phyloP scores from a whole-genome alignment of 2,329 filamentous ascomycete species.

The Paecilomyces sp. region DNA sequence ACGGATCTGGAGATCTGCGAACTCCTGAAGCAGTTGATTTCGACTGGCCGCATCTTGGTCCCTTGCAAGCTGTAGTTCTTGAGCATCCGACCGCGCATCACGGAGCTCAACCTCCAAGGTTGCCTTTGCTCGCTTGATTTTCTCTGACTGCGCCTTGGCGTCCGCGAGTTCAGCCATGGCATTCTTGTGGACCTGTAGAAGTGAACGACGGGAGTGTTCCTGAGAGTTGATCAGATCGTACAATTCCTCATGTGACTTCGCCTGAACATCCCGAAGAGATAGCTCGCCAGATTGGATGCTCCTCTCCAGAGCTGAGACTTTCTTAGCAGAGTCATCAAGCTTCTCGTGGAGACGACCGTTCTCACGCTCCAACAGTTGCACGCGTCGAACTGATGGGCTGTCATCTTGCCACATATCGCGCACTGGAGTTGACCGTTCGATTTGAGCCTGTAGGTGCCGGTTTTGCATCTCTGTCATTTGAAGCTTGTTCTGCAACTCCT shows the following conservation, averaged over 20 bases:
- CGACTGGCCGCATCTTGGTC: conserved; percentile 87
- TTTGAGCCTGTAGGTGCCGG: conserved; percentile 79
- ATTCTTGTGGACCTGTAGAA: conserved; percentile 79
- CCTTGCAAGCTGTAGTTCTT: conserved; percentile 68
- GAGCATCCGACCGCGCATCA: conserved; percentile 73
- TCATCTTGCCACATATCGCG: conserved; percentile 62
- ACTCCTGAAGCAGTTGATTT: conserved; percentile 82
- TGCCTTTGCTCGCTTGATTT: conserved; percentile 72
- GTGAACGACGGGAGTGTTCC: conserved; percentile 74
- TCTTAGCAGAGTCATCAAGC: conserved; percentile 88
- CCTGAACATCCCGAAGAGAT: conserved; percentile 82
- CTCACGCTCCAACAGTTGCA: conserved; percentile 86
- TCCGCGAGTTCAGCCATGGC: conserved; percentile 79
- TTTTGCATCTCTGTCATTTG: conserved; percentile 95
- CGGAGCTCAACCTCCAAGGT: conserved; percentile 79
- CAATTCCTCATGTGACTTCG: conserved; percentile 88
- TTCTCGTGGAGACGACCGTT: conserved; percentile 89
- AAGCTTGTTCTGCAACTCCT: conserved; percentile 87
- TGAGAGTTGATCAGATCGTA: conserved; percentile 89
- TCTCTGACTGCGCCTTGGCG: conserved; percentile 79
- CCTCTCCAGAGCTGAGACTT: conserved; percentile 82
- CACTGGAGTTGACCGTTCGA: conserved; percentile 61
- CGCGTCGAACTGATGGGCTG: conserved; percentile 69
- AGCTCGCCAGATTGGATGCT: conserved; percentile 81
- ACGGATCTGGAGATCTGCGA: conserved; percentile 86